A percentile compares a stretch with the other conserved stretches of the same genome.
phyloP scores from a whole-genome alignment of 2,329 filamentous ascomycete genomes.

The Cryphonectria carpinicola region DNA sequence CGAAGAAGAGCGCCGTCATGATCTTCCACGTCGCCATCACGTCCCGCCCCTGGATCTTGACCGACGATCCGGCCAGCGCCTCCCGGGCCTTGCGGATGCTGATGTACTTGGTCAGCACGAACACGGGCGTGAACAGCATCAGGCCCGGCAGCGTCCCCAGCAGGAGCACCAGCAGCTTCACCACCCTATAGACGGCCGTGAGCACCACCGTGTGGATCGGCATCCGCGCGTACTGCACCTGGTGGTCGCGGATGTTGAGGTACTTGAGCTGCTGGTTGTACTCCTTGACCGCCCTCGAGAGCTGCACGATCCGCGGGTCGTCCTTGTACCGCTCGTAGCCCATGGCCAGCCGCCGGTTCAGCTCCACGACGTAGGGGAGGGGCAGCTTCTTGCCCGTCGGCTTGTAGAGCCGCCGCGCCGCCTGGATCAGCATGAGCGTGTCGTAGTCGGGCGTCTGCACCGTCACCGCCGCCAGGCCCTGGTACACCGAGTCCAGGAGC shows the following conservation, averaged over 20 bases:
- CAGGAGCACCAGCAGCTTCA: constrained; percentile 76
- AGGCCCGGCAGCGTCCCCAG: constrained; percentile 85
- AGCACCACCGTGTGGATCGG: constrained; percentile 75
- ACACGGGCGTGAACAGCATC: constrained; percentile 85
- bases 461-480: constrained; percentile 83
- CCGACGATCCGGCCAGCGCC: constrained; percentile 81
- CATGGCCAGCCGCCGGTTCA: constrained; percentile 87
- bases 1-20: constrained; percentile 81
- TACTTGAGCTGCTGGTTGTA: constrained; percentile 89
- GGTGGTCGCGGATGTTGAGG: constrained; percentile 88
- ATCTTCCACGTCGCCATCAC: constrained; percentile 96
- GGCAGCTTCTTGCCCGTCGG: constrained; percentile 92
- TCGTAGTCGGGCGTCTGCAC: constrained; percentile 94
- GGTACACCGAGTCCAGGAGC: constrained; percentile 84
- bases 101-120: constrained; percentile 81
- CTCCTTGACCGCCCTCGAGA: constrained; percentile 75
- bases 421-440: constrained; percentile 95
- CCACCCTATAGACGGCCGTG: constrained; percentile 77
- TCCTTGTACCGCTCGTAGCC: constrained; percentile 93
- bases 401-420: constrained; percentile 89
- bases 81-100: constrained; percentile 81
- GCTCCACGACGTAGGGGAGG: constrained; percentile 87
- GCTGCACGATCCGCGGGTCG: constrained; percentile 77
- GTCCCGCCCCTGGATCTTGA: constrained; percentile 86
- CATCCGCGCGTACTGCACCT: constrained; percentile 89